These are phyloP conservation scores for Dothistroma pini DNA, from an alignment of 2,329 filamentous ascomycete genomes.

Conservation along the genomic window DNA sequence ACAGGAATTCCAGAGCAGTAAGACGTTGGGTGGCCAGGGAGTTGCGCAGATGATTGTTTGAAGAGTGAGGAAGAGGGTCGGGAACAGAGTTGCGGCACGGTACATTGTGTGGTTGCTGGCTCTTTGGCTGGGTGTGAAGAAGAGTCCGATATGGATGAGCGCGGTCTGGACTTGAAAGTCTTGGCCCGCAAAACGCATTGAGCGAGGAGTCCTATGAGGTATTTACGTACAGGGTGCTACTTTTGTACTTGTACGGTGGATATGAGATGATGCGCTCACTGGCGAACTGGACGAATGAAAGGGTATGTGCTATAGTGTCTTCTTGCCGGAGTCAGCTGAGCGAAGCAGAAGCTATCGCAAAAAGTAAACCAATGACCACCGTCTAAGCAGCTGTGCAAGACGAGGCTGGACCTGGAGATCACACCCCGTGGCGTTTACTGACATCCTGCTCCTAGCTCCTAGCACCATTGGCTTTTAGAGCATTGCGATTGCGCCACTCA, in stretches of 20 bases:
- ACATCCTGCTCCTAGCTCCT: no score
- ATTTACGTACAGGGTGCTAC: neutral
- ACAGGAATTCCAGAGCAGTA: conserved; percentile 85
- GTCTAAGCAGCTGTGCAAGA: neutral
- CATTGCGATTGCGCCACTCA: neutral
- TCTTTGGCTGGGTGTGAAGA: neutral
- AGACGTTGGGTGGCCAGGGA: conserved; percentile 89
- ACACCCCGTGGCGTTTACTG: no score
- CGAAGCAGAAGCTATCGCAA: neutral
- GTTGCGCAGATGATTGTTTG: conserved; percentile 98
- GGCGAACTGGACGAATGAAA: neutral
- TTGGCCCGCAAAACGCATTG: neutral
- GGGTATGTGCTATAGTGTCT: neutral
- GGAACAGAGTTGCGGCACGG: neutral
- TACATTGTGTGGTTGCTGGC: neutral
- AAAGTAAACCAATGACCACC: neutral
- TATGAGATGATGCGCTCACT: neutral
- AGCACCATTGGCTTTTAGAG: neutral
- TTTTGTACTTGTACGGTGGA: neutral
- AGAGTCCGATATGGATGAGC: neutral
- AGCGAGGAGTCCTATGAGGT: neutral
- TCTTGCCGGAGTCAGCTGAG: neutral
- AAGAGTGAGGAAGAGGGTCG: neutral
- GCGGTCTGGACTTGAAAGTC: neutral
- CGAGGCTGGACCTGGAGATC: no score